A percentile compares a stretch with the other conserved stretches of the same genome.
These are phyloP conservation scores for Psilocybe tampanensis DNA, from an alignment of 768 basidiomycete genomes.

Conservation along the genomic window DNA sequence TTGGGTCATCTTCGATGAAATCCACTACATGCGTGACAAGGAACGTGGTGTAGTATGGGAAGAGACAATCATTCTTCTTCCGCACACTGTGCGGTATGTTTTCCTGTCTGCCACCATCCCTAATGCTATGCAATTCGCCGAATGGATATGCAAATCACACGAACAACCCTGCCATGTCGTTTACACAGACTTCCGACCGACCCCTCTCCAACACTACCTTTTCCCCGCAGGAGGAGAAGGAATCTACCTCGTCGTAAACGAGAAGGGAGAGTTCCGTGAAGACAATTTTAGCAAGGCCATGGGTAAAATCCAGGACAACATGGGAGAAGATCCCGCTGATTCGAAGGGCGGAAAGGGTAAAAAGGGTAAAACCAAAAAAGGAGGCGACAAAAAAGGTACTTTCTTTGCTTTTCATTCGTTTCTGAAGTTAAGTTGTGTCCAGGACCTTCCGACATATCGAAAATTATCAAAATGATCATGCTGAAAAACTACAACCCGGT, in stretches of 20 bases:
- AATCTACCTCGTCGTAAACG: conserved; percentile 98
- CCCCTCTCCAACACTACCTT: conserved; percentile 96
- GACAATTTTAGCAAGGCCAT: conserved; percentile 98
- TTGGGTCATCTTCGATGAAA: conserved; percentile 99
- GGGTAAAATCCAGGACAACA: conserved; percentile 83
- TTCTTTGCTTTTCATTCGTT: not conserved
- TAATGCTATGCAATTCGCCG: conserved; percentile 98
- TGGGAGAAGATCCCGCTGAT: conserved; percentile 93
- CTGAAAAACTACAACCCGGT: conserved; percentile 96
- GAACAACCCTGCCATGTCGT: conserved; percentile 99
- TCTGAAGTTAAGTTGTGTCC: not conserved
- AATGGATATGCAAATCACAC: conserved; percentile 98
- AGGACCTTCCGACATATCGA: conserved; percentile 94
- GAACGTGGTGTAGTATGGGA: conserved; percentile 99
- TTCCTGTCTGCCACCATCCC: conserved; percentile 99
- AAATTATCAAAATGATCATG: conserved; percentile 99
- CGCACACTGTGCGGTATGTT: conserved; percentile 95
- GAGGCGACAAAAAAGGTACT: conserved; percentile 86
- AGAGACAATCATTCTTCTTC: conserved; percentile 96
- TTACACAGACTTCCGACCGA: conserved; percentile 98
- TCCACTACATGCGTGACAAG: conserved; percentile 99
- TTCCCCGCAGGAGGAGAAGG: conserved; percentile 97
- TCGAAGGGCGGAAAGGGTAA: conserved; percentile 80
- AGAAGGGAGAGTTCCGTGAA: conserved; percentile 95
- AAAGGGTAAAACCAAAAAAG: conserved; percentile 93